phyloP scores from a whole-genome alignment of 768 basidiomycete genomes.

The Porphyrellus cyaneotinctus region DNA sequence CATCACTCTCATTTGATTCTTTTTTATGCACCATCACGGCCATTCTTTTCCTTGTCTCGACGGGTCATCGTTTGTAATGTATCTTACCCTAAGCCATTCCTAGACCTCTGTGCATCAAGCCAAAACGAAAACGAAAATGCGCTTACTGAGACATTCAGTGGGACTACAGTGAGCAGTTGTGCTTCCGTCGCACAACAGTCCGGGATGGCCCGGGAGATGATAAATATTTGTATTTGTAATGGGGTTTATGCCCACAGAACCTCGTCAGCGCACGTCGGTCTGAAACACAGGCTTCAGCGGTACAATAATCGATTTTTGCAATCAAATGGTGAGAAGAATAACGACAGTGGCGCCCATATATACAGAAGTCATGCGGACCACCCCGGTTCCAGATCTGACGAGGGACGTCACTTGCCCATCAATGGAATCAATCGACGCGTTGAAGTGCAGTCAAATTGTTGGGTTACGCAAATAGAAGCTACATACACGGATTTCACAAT shows the following conservation, averaged over 20 bases:
- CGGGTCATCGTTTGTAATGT: constrained; percentile 11
- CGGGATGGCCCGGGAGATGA: too few species aligned
- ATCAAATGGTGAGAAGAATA: neutral
- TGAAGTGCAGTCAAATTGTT: too few species aligned
- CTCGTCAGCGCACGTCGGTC: too few species aligned
- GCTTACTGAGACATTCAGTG: neutral
- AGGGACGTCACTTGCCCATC: too few species aligned
- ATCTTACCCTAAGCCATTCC: constrained; percentile 7
- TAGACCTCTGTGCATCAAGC: constrained; percentile 20
- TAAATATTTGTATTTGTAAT: too few species aligned
- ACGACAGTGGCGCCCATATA: neutral
- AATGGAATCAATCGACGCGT: too few species aligned
- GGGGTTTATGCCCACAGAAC: too few species aligned
- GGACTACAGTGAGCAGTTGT: too few species aligned
- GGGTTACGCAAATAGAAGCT: too few species aligned
- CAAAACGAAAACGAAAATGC: constrained; percentile 2
- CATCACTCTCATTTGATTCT: constrained; percentile 1
- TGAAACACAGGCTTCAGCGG: too few species aligned
- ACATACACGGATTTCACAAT: too few species aligned
- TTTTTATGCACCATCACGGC: constrained; percentile 2
- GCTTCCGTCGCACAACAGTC: too few species aligned
- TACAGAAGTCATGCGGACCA: neutral
- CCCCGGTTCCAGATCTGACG: neutral
- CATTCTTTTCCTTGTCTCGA: neutral
- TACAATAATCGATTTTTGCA: neutral